A percentile compares a stretch with the other conserved stretches of the same genome.
Evolutionary conservation across 192 early-diverging fungal genomes (phyloP).

Genomic region (Dimargaris cristalligena): DNA sequence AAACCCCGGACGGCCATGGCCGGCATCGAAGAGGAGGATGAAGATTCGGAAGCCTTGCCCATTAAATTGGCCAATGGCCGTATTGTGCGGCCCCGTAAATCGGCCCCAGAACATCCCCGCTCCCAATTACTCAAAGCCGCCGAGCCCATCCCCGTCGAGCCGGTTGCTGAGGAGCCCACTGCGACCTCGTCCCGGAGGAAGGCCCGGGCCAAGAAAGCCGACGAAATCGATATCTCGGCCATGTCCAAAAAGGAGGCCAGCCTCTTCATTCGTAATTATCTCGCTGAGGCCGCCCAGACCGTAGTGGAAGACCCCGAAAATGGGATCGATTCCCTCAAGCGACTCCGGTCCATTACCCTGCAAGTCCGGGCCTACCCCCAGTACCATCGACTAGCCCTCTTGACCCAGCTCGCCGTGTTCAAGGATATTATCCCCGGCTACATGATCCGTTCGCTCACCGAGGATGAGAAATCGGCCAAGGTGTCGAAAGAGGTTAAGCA

Average conservation of each 20-base stretch:
- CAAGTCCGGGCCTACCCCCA: conserved; percentile 45
- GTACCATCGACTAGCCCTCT: conserved; percentile 43
- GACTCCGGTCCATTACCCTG: conserved; percentile 42
- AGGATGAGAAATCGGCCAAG: conserved; percentile 51
- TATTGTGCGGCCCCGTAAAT: not conserved
- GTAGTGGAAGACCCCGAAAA: conserved; percentile 74
- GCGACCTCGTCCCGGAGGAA: not conserved
- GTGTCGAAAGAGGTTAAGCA: conserved; percentile 84
- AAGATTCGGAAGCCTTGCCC: conserved; percentile 40
- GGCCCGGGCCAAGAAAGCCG: conserved; percentile 3
- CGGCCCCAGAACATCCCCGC: not conserved
- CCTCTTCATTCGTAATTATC: conserved; percentile 50
- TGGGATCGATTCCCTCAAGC: conserved; percentile 41
- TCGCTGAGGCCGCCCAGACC: conserved; percentile 60
- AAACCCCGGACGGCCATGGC: conserved; percentile 30
- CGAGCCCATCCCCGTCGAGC: conserved; percentile 14
- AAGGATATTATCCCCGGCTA: conserved; percentile 93
- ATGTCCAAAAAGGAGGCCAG: conserved; percentile 38
- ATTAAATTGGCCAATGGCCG: conserved; percentile 46
- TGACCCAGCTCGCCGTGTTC: conserved; percentile 85
- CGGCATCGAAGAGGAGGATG: conserved; percentile 37
- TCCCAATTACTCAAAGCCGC: conserved; percentile 11
- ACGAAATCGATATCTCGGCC: conserved; percentile 21
- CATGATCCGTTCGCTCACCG: conserved; percentile 74
- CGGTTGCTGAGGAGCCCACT: conserved; percentile 11